Conservation (phyloP, 1,284 basidiomycete species). For the Athelia sp. region DNA sequence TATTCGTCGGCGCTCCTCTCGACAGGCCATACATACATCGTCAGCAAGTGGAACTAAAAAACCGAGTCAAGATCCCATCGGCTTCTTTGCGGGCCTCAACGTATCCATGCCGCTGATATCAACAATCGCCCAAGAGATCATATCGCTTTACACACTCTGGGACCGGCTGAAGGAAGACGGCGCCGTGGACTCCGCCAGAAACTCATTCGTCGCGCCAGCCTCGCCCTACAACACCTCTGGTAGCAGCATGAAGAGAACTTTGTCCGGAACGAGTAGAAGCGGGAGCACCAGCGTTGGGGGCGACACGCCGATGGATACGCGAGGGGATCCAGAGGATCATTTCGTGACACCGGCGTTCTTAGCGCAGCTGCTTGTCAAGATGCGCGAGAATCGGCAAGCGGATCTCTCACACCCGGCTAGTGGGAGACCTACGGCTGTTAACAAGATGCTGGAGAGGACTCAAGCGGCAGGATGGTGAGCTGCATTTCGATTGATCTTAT, state of each 20-base stretch:
- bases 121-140: constrained; percentile 89
- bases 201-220: constrained; percentile 7
- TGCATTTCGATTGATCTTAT: too few relatives aligned
- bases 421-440: constrained; percentile 46
- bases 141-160: constrained; percentile 87
- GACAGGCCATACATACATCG: constrained; percentile 24
- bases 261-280: constrained; percentile 5
- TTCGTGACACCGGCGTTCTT: constrained; percentile 51
- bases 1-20: constrained; percentile 52
- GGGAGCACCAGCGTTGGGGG: constrained; percentile 10
- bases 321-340: constrained; percentile 14
- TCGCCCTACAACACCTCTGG: neutral
- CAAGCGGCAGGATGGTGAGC: constrained; percentile 47
- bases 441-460: constrained; percentile 65
- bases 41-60: constrained; percentile 13
- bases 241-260: constrained; percentile 7
- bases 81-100: constrained; percentile 83
- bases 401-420: constrained; percentile 53
- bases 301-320: constrained; percentile 16
- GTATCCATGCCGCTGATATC: constrained; percentile 79
- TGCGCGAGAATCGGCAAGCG: constrained; percentile 64
- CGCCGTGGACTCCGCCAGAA: constrained; percentile 18
- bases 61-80: constrained; percentile 58
- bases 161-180: constrained; percentile 69
- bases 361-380: constrained; percentile 49